A percentile compares a stretch with the other conserved stretches of the same genome.
phyloP scores from a whole-genome alignment of 192 early-diverging fungal genomes.

The Lunasporangiospora selenospora region DNA sequence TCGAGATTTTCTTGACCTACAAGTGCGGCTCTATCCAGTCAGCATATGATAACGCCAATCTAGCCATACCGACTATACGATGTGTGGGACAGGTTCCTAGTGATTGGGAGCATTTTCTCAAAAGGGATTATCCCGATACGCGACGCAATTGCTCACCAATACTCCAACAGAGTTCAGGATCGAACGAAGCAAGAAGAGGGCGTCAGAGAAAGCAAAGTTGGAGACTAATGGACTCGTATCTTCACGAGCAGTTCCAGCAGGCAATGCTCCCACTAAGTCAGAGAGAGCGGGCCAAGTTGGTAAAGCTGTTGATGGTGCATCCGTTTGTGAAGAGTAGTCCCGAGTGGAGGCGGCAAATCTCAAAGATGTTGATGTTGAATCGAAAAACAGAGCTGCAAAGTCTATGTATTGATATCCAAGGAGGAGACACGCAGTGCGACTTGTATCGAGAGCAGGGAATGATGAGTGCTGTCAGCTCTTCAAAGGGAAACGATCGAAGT shows the following conservation, averaged over 20 bases:
- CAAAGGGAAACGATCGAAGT: not conserved
- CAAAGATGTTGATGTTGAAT: slow-evolving; percentile 25
- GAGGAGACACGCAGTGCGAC: not conserved
- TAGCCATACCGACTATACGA: slow-evolving; percentile 15
- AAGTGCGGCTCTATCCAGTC: slow-evolving; percentile 34
- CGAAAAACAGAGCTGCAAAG: slow-evolving; percentile 36
- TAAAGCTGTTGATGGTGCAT: slow-evolving; percentile 11
- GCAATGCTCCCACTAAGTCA: slow-evolving; percentile 8
- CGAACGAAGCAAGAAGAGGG: not conserved
- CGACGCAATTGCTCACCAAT: not conserved
- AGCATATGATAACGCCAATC: slow-evolving; percentile 37
- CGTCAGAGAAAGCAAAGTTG: not conserved
- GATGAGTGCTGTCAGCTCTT: not conserved
- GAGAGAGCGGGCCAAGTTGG: slow-evolving; percentile 17
- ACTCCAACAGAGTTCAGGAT: not conserved
- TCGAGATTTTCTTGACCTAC: slow-evolving; percentile 27
- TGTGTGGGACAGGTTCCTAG: slow-evolving; percentile 26
- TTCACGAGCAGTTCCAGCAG: not conserved
- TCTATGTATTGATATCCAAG: not conserved
- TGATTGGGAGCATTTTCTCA: slow-evolving; percentile 19
- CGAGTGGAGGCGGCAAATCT: slow-evolving; percentile 13
- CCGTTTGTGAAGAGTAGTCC: slow-evolving; percentile 9
- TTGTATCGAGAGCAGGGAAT: not conserved
- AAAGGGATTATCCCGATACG: no score
- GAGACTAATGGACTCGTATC: no score